Conservation (phyloP, 306 rosid species). For the Rubus parviflorus region DNA sequence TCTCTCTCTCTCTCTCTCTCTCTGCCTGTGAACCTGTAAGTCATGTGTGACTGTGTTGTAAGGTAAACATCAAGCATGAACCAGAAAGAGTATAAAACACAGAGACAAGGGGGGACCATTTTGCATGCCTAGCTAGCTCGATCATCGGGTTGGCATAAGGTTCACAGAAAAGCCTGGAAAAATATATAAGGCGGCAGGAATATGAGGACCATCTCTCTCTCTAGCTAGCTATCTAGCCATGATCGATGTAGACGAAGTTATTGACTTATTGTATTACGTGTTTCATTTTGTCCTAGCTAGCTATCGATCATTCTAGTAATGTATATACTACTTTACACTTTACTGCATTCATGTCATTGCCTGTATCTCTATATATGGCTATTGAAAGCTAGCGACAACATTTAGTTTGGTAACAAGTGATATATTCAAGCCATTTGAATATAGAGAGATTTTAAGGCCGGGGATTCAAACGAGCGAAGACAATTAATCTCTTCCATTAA, state of each 20-base stretch:
- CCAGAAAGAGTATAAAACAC: constrained; percentile 41
- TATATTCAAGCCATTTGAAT: too few species aligned
- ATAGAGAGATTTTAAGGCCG: too few species aligned
- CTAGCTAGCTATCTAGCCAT: neutral
- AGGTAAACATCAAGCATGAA: constrained; percentile 57
- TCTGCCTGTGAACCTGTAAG: neutral
- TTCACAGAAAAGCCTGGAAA: neutral
- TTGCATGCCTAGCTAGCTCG: constrained; percentile 16
- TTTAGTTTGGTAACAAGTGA: too few species aligned
- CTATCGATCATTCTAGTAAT: too few species aligned
- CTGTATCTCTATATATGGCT: too few species aligned
- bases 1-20: neutral
- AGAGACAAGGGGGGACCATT: constrained; percentile 55
- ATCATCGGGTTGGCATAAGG: neutral
- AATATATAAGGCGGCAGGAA: neutral
- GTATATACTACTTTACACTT: too few species aligned
- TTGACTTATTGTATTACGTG: neutral
- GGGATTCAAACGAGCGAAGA: too few species aligned
- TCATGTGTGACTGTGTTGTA: constrained; percentile 39
- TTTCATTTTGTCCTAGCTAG: neutral
- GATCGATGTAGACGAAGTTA: neutral
- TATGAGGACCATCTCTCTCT: neutral
- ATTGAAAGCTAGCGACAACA: too few species aligned
- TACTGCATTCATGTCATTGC: too few species aligned
- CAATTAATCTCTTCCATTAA: too few species aligned